Base-by-base conservation (phyloP, 768 basidiomycete species). In the Leccinum subgranulosum region DNA sequence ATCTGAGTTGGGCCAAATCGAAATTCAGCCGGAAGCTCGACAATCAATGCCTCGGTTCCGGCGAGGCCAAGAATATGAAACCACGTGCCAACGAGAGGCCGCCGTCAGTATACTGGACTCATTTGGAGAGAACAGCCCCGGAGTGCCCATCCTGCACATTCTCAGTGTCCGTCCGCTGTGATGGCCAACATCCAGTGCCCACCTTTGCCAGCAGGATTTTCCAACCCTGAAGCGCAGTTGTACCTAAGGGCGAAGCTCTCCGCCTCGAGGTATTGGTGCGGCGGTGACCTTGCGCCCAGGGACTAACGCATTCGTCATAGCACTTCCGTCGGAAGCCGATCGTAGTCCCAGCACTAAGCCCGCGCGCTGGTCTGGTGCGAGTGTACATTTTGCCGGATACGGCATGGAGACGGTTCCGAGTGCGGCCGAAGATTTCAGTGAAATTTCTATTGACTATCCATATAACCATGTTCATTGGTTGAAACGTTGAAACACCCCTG, bases 261-360 rank as follows among this genome's bases (percentile, higher is more conserved):
- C 41, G 59, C 71, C 71, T 73, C 71, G 70, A 70, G 71, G 71
- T 62, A 62, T 69, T 33, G 54, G 70, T 72, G 72, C 64, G 70
- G 68, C 66, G 56, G 56, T 50, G 43, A 58, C 53, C 58, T 70
- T 72, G 65, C 70, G 69, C 63, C 65, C 57, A 63, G 62, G 61
- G 59, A 63, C 62, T 33, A 51, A 59, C 62, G 59, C 49, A 64
- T 63, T 70, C 66, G 67, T 70, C 72, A 73, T 68, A 51, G 57
- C 19, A 49, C 63, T 56, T 65, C 55, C 61, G 64, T 60, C 66
- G 59, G 71, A 67, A 61, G 48, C 60, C 54, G 62, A 61, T 72
- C 60, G 47, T 43, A 43, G 41, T 50, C 59, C 19, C 53, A 62
- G 54, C 55, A 66, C 56, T 62, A 62, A 64, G 65, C 51, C 63